Percentiles rank a stretch among this genome's conserved stretches.
These are phyloP conservation scores for Oldenlandia corymbosa DNA, from an alignment of 257 asterid species.

Conservation along the genomic window DNA sequence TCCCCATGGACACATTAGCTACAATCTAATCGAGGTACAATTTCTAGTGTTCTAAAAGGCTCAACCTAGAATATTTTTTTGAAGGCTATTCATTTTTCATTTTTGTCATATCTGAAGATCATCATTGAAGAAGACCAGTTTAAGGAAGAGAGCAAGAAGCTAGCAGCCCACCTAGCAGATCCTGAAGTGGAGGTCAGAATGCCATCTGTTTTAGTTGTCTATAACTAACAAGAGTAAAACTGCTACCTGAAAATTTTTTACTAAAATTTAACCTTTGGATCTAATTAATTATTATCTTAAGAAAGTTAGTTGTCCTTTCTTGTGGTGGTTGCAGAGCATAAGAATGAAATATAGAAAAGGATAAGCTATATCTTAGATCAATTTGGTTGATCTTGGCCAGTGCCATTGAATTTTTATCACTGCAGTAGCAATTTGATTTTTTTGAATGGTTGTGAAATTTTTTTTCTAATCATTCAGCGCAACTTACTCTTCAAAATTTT, in stretches of 20 bases:
- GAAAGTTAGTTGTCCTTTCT: not conserved
- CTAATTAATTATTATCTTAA: not conserved
- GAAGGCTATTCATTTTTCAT: conserved; percentile 4
- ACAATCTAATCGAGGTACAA: conserved; percentile 81
- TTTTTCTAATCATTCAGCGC: not conserved
- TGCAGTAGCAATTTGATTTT: too few species aligned
- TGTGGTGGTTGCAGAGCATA: not conserved
- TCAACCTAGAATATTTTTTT: not conserved
- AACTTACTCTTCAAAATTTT: conserved; percentile 11
- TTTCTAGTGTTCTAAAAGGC: not conserved
- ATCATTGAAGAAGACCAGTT: conserved; percentile 83
- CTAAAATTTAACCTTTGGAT: too few species aligned
- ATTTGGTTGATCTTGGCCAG: not conserved
- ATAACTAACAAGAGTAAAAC: not conserved
- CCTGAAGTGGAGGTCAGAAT: conserved; percentile 90
- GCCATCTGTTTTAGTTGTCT: conserved; percentile 12
- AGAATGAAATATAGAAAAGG: not conserved
- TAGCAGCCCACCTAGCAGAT: conserved; percentile 94
- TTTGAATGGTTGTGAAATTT: not conserved
- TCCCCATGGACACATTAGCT: conserved; percentile 86
- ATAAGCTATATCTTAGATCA: not conserved
- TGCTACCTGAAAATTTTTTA: too few species aligned
- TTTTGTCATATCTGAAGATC: conserved; percentile 42
- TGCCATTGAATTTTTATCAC: too few species aligned
- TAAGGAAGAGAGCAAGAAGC: conserved; percentile 76